Percentiles rank a stretch among this genome's conserved stretches.
phyloP scores from a whole-genome alignment of 108 stramenopile species.

The Pseudonitzschia multiseries region DNA sequence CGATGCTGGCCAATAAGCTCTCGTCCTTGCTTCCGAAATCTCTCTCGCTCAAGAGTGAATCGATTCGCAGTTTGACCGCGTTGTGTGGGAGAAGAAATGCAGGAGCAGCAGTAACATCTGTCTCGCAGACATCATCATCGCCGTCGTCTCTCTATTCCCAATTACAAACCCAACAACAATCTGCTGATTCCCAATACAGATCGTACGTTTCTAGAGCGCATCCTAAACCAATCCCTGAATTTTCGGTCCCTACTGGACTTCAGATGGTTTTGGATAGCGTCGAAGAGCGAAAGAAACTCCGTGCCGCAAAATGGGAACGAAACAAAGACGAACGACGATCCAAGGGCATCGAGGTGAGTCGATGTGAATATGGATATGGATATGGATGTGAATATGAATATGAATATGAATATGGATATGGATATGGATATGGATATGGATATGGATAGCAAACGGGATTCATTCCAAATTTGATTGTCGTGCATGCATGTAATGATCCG shows the following conservation, averaged over 20 bases:
- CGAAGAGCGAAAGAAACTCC: slow-evolving; percentile 44
- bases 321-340: slow-evolving; percentile 35
- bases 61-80: neutral
- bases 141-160: neutral
- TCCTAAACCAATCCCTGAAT: slow-evolving; percentile 45
- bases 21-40: slow-evolving; percentile 5
- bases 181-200: neutral
- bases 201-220: slow-evolving; percentile 66
- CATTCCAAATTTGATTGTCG: too few species aligned
- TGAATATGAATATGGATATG: too few species aligned
- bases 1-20: neutral
- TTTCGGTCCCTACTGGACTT: slow-evolving; percentile 51
- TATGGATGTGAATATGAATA: too few species aligned
- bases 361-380: too few species aligned
- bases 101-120: neutral
- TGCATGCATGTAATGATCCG: too few species aligned
- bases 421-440: too few species aligned
- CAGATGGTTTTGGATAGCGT: slow-evolving; percentile 51
- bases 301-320: slow-evolving; percentile 55
- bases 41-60: neutral
- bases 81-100: neutral
- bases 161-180: slow-evolving; percentile 6
- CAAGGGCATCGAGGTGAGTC: slow-evolving; percentile 25
- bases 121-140: neutral
- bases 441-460: too few species aligned